These are phyloP conservation scores for Phytophthora pistaciae DNA, from an alignment of 352 stramenopile species.

Conservation along the genomic window DNA sequence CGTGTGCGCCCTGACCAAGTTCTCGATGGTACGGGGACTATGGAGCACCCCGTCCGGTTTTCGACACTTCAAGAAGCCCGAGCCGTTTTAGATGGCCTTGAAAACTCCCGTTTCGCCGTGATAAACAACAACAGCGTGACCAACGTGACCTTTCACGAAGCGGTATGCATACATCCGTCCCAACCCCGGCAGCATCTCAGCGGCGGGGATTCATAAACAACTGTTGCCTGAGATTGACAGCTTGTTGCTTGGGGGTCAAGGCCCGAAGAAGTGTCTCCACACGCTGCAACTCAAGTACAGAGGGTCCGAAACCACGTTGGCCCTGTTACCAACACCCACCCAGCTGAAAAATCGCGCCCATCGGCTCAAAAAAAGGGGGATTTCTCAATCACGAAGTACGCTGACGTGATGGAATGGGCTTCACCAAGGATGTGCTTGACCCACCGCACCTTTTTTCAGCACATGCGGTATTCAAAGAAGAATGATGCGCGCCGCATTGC, in stretches of 20 bases:
- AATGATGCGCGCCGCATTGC: constrained; percentile 7
- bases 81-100: neutral
- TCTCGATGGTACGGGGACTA: neutral
- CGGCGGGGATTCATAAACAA: constrained; percentile 9
- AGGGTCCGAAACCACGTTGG: neutral
- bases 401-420: constrained; percentile 10
- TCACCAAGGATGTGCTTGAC: too few species aligned
- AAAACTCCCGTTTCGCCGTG: neutral
- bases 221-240: constrained; percentile 15
- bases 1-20: too few species aligned
- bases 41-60: neutral
- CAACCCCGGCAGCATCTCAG: neutral
- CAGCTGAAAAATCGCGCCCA: constrained; percentile 4
- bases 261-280: neutral
- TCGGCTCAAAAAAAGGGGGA: neutral
- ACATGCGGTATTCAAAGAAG: too few species aligned
- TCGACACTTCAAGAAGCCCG: neutral
- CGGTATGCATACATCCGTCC: constrained; percentile 1
- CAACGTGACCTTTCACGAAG: neutral
- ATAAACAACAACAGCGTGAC: neutral
- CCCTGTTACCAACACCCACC: neutral
- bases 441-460: too few species aligned
- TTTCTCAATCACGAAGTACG: constrained; percentile 2
- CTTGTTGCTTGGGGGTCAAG: constrained; percentile 4
- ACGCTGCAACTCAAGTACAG: neutral